Base-by-base conservation (phyloP, 331 rosid genomes). In the Malus hybrid region DNA sequence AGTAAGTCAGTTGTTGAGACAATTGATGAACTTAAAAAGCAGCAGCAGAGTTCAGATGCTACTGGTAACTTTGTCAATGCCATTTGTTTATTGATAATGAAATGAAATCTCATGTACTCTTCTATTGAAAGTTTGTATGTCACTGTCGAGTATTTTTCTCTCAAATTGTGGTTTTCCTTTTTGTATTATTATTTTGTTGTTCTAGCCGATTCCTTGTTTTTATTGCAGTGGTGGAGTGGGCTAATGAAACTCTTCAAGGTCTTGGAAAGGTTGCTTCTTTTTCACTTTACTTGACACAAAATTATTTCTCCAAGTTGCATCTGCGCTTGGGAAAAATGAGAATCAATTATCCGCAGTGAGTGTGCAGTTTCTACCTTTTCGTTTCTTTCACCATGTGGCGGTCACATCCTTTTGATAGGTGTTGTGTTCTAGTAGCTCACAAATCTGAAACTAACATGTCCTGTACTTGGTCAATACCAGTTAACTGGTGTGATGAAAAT, bases 261-360 rank as follows among this genome's bases (percentile, higher is more conserved):
- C 84, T 95, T 42, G 90, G 85, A 70, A 95, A 90, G 84, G 99
- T 96, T 61, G 93, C 96, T 65, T 97, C 99, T 6, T 95, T 95
- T 88, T 92, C 97, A 27, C 97, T 92, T 83, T 80, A 71, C 69
- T 85, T 92, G 86, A 89, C 97, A 34, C 86, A 88, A 42, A 87
- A 83, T 74, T 68, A 95, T 84, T 95, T 92, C 85, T 81, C 97
- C 66, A 76, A 70, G 97, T 95, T 76, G 96, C 96, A n/a, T 85
- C 91, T 79, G 96, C 97, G 3, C 73, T 79, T 11, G 96, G 87
- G 72, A 81, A 83, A 67, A 76, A 71, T 74, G 80, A 73, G 60
- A 52, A 68, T 48, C 93, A 90, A 65, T 79, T 95, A 79, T 90
- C 99, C 75, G 80, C 83, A 1, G 99, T 95, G 84, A 85, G 97